Evolutionary conservation across 176 grass and related monocot species (phyloP).

Genomic region (Oryza coarctata): DNA sequence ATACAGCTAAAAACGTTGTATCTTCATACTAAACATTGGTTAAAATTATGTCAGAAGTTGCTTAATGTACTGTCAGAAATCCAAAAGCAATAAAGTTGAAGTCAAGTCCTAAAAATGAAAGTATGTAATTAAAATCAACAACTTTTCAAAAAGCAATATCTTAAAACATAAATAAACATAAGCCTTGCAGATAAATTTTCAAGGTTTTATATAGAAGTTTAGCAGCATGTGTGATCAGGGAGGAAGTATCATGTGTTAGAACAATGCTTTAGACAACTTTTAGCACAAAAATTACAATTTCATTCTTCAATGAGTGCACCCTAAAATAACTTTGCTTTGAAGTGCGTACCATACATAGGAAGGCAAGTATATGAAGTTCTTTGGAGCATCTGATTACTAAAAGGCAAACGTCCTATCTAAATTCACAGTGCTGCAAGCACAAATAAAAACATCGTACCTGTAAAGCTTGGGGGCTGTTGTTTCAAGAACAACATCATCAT

Average conservation of each 20-base stretch:
- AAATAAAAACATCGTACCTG: constrained; percentile 46
- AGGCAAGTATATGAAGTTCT: background rate
- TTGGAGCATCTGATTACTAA: background rate
- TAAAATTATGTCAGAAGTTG: background rate
- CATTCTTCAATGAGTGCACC: background rate
- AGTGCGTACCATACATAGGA: background rate
- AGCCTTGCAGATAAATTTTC: background rate
- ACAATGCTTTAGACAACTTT: background rate
- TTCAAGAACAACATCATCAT: constrained; percentile 81
- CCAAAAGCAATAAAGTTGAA: background rate
- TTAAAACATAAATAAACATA: background rate
- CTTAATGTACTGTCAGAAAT: background rate
- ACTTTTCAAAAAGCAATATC: background rate
- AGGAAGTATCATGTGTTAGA: background rate
- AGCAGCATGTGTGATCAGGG: background rate
- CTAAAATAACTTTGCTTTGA: background rate
- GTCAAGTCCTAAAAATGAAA: background rate
- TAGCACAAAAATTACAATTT: background rate
- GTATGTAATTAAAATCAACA: background rate
- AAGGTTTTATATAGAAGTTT: background rate
- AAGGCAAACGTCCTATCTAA: background rate
- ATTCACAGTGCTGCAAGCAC: background rate
- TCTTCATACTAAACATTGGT: background rate
- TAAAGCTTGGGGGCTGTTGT: constrained; percentile 70
- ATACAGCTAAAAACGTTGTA: background rate